phyloP scores from a whole-genome alignment of 2,329 filamentous ascomycete species.

The Elsinoe perseae region DNA sequence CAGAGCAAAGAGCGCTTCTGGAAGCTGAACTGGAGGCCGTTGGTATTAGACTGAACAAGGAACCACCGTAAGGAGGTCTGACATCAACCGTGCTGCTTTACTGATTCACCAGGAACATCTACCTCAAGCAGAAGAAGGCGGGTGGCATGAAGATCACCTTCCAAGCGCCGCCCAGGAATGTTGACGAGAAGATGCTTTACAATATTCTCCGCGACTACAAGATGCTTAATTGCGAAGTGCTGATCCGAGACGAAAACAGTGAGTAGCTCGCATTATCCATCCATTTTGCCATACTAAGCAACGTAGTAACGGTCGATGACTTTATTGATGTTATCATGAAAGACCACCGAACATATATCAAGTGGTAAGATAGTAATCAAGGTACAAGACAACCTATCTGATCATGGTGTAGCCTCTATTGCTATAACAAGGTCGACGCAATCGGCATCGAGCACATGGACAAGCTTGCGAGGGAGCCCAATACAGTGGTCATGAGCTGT shows the following conservation, averaged over 20 bases:
- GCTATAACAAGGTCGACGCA: conserved; percentile 99
- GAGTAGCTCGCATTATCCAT: too few species aligned
- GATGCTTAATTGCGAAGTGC: conserved; percentile 92
- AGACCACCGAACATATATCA: conserved; percentile 96
- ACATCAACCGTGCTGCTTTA: not conserved
- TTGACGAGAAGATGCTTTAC: conserved; percentile 97
- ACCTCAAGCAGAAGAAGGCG: conserved; percentile 89
- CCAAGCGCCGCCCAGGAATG: conserved; percentile 72
- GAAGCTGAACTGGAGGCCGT: conserved; percentile 93
- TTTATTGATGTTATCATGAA: conserved; percentile 99
- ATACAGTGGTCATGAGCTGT: conserved; percentile 96
- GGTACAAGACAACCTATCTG: conserved; percentile 8
- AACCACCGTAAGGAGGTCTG: conserved; percentile 62
- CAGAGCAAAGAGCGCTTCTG: conserved; percentile 80
- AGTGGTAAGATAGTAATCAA: conserved; percentile 40
- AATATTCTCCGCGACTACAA: conserved; percentile 98
- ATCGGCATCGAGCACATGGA: conserved; percentile 91
- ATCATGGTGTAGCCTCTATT: conserved; percentile 63
- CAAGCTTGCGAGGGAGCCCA: conserved; percentile 79
- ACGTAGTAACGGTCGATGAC: conserved; percentile 79
- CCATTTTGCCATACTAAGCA: too few species aligned
- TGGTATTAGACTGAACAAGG: conserved; percentile 83
- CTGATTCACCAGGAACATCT: conserved; percentile 66
- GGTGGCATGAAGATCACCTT: conserved; percentile 99
- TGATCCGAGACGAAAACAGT: conserved; percentile 86